Evolutionary conservation across 108 stramenopile species (phyloP), one percentile per base, ranked within the genome.

Genomic region (Schizochytrium sp.): DNA sequence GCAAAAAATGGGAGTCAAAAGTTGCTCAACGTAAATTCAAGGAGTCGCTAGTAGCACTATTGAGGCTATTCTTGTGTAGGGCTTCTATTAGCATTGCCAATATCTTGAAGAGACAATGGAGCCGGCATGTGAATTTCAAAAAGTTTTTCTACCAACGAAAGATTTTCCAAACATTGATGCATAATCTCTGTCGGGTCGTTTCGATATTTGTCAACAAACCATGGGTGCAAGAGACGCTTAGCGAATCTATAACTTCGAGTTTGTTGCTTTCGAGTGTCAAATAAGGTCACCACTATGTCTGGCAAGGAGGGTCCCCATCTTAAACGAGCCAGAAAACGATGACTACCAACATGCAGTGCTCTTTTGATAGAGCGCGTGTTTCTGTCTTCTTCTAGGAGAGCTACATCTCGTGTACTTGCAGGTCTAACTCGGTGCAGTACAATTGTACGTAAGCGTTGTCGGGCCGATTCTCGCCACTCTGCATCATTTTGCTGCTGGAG

Each of bases 391-490:
- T 58, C 10, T 58, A 17, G 57, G 57, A 10, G 57, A 15, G 57
- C 57, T 58, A 17, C 13, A 10, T 58, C 28, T 58, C 17, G 57
- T 58, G 57, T 10, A 58, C 57, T 28, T 28, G 28, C 28, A 28
- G 28, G 28, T 28, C 28, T 28, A 12, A 69, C 10, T 44, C 64
- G 12, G 2, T 69, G 64, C 64, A 69, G 28, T 8, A 69, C 64
- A 15, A 69, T 69, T 15, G 64, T 69, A 7, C 15, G 64, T 8
- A 69, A 44, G 10, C 64, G 64, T 10, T 38, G 12, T 13, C 40
- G 7, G 5, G 64, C 64, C 7, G 64, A 44, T 44, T 69, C 64
- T 7, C 64, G 64, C 64, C 64, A 69, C 64, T 69, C 64, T 12
- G 64, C 64, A 5, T 44, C 42, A 38, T 69, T 69, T 69, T 38